Conservation (phyloP, 495 filamentous ascomycete species). For the Daldinia decipiens region DNA sequence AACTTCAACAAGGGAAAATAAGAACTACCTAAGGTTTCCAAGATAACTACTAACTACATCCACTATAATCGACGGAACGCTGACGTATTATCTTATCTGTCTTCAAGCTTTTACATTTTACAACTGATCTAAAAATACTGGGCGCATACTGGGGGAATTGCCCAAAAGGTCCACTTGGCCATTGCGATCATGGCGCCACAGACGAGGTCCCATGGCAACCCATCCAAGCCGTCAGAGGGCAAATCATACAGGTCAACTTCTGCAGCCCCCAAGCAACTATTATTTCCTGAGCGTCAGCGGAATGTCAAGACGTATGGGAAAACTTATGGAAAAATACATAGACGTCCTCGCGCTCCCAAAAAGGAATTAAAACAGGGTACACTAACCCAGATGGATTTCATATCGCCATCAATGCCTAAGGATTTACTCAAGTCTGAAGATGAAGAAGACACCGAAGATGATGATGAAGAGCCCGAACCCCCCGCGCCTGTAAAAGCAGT, state of each 20-base stretch:
- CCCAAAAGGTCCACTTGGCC: background rate
- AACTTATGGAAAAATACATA: constrained; percentile 50
- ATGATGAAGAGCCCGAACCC: constrained; percentile 8
- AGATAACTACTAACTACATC: background rate
- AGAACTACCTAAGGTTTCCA: background rate
- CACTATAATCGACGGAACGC: background rate
- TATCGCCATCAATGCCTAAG: constrained; percentile 38
- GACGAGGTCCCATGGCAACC: constrained; percentile 39
- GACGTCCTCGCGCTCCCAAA: constrained; percentile 45
- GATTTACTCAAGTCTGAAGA: constrained; percentile 28
- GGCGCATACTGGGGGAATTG: background rate
- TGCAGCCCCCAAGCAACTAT: constrained; percentile 53
- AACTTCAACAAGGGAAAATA: background rate
- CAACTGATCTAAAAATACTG: background rate
- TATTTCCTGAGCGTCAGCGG: constrained; percentile 51
- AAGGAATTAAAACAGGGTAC: constrained; percentile 54
- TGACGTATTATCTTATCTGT: background rate
- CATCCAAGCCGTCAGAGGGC: constrained; percentile 22
- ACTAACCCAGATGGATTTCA: constrained; percentile 61
- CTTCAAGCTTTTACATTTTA: background rate
- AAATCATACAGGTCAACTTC: constrained; percentile 50
- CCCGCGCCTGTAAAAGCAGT: constrained; percentile 25
- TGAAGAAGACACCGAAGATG: constrained; percentile 1
- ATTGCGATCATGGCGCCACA: constrained; percentile 48
- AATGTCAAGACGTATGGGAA: constrained; percentile 42